Base-by-base conservation (phyloP, 2,329 filamentous ascomycete genomes). In the Botrytis tulipae region DNA sequence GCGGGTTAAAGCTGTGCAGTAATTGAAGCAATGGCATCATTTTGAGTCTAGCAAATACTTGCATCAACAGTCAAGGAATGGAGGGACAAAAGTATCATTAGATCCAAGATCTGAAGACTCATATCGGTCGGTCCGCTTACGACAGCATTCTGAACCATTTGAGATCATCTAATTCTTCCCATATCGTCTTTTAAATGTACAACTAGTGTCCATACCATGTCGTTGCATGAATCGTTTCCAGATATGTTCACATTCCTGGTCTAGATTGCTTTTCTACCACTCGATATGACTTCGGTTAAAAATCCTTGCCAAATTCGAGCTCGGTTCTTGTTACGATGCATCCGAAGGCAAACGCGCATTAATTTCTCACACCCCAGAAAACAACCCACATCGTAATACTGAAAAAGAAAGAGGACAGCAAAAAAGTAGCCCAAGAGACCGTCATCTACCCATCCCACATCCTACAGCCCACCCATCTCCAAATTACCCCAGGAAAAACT, bases 401-500 rank as follows among this genome's bases (percentile, higher is more conserved):
- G 65, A 35, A 68, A 68, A 54, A 42, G 60, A 54, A 54, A 32
- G 65, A 57, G 66, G 48, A 57, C 48, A 32, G 35, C 40, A 42
- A 68, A 69, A 57, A 22, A 40, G 18, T 29, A 32, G 65, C 48
- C 32, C 25, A 57, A 69, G n/a, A 57, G 63, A 66, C 48, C 37
- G 16, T 46, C 57, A 70, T 70, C n/a, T 62, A 70, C 65, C n/a
- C n/a, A 70, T 57, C 35, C 60, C 70, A 54, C 60, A 65, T 32
- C 25, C 29, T 32, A 29, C 29, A 66, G 63, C 63, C 42, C 63
- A 66, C 63, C 42, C 29, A 42, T 48, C 32, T 66, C 63, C 63
- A 66, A 48, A 66, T 66, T 44, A 67, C 61, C 70, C 70, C 70
- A 66, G 70, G 29, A 57, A 67, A 59, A 62, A 72, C 44, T 66